Percentiles rank a stretch among this genome's conserved stretches.
Evolutionary conservation across 1,284 basidiomycete genomes (phyloP).

Genomic region (Leccinum angustisporum): DNA sequence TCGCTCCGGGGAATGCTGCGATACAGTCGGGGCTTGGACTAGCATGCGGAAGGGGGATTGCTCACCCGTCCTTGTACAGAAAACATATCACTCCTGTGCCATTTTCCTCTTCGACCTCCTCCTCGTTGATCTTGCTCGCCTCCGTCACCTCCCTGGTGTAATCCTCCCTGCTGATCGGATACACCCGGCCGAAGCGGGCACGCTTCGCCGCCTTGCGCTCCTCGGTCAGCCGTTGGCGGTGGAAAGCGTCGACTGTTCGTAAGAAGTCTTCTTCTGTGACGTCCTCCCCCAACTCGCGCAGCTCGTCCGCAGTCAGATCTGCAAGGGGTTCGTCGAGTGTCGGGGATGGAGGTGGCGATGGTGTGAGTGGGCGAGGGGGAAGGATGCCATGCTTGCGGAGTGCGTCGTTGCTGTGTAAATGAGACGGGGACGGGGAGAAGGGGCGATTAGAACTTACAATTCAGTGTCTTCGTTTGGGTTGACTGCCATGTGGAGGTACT

Average conservation of each 20-base stretch:
- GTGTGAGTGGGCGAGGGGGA: slow-evolving; percentile 72
- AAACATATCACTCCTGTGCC: slow-evolving; percentile 89
- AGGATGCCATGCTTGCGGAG: slow-evolving; percentile 90
- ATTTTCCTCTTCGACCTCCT: slow-evolving; percentile 57
- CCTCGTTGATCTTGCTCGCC: slow-evolving; percentile 73
- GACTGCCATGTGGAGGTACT: slow-evolving; percentile 49
- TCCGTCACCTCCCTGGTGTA: slow-evolving; percentile 96
- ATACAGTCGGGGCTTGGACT: background rate
- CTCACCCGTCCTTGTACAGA: slow-evolving; percentile 86
- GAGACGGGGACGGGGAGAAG: slow-evolving; percentile 1
- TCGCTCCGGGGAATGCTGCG: slow-evolving; percentile 75
- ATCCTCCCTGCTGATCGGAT: slow-evolving; percentile 91
- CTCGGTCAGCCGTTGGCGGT: slow-evolving; percentile 66
- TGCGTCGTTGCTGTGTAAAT: slow-evolving; percentile 75
- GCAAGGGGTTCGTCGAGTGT: slow-evolving; percentile 61
- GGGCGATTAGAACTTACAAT: slow-evolving; percentile 60
- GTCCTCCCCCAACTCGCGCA: slow-evolving; percentile 69
- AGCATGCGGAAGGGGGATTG: slow-evolving; percentile 6
- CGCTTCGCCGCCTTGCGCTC: slow-evolving; percentile 61
- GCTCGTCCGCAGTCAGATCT: slow-evolving; percentile 65
- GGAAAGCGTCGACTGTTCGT: slow-evolving; percentile 70
- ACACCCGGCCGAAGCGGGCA: slow-evolving; percentile 82
- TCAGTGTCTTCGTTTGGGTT: slow-evolving; percentile 91
- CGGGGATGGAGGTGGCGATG: slow-evolving; percentile 70
- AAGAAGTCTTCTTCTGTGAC: slow-evolving; percentile 76